These are phyloP conservation scores for Aspergillus niger DNA, from an alignment of 2,329 filamentous ascomycete species.

Conservation along the genomic window DNA sequence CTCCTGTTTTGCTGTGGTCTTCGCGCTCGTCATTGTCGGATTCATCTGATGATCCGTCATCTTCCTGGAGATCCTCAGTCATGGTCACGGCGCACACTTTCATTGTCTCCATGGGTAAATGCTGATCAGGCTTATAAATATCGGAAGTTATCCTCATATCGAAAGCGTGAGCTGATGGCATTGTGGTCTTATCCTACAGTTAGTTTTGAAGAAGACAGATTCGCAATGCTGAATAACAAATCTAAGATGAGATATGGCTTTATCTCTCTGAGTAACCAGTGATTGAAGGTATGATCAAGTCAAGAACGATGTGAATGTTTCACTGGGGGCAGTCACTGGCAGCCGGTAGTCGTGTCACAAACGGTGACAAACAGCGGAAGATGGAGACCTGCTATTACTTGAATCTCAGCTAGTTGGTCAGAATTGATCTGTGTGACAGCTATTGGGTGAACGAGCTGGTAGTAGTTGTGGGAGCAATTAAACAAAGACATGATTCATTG, in stretches of 20 bases:
- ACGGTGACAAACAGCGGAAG: not conserved
- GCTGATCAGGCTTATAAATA: not conserved
- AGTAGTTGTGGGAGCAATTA: not conserved
- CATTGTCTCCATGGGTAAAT: not conserved
- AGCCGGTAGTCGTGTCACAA: not conserved
- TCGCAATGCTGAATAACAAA: too few species aligned
- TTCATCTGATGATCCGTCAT: conserved; percentile 26
- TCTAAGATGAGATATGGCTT: too few species aligned
- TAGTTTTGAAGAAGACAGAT: not conserved
- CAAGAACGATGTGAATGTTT: not conserved
- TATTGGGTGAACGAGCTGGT: too few species aligned
- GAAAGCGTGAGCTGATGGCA: not conserved
- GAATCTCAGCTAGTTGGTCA: not conserved
- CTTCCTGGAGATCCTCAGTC: not conserved
- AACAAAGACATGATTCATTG: too few species aligned
- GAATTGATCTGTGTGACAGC: not conserved
- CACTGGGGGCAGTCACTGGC: not conserved
- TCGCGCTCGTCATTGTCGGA: conserved; percentile 35
- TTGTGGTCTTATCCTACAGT: not conserved
- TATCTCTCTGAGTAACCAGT: too few species aligned
- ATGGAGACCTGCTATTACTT: not conserved
- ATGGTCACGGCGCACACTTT: not conserved
- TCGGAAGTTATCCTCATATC: not conserved
- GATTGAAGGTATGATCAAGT: too few species aligned
- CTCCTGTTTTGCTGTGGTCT: conserved; percentile 18